Percentiles rank a stretch among this genome's conserved stretches.
These are phyloP conservation scores for Neophaeococcomyces aloes DNA, from an alignment of 2,329 filamentous ascomycete species.

Conservation along the genomic window DNA sequence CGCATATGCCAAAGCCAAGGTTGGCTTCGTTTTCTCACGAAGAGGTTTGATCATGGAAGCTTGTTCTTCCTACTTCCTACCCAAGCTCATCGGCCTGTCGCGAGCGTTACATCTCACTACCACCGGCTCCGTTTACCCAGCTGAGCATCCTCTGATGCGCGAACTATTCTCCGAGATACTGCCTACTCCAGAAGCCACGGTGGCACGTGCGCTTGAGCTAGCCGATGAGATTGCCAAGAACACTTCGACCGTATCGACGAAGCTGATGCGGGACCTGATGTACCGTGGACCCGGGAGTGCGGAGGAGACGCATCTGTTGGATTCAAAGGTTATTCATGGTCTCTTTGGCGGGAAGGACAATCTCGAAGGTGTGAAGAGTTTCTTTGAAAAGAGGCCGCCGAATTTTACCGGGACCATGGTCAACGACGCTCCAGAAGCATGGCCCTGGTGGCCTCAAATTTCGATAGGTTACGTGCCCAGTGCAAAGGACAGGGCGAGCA, in stretches of 20 bases:
- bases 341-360: conserved; percentile 46
- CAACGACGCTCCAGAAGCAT: conserved; percentile 47
- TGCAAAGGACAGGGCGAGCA: conserved; percentile 7
- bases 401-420: conserved; percentile 53
- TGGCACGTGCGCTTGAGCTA: conserved; percentile 54
- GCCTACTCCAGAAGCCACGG: conserved; percentile 47
- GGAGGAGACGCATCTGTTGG: conserved; percentile 61
- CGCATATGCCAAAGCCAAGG: conserved; percentile 47
- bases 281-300: conserved; percentile 45
- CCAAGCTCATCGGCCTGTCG: conserved; percentile 53
- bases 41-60: conserved; percentile 61
- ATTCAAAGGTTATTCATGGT: conserved; percentile 37
- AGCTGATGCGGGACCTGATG: conserved; percentile 63
- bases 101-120: conserved; percentile 56
- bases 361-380: conserved; percentile 57
- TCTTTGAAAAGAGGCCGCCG: conserved; percentile 57
- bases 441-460: conserved; percentile 59
- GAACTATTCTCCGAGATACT: conserved; percentile 58
- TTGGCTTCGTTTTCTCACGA: conserved; percentile 61
- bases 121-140: conserved; percentile 51
- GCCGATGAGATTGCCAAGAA: conserved; percentile 58
- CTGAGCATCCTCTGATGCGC: conserved; percentile 41
- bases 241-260: conserved; percentile 53
- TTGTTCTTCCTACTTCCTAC: conserved; percentile 58
- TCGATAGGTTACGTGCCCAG: conserved; percentile 27